Base-by-base conservation (phyloP, 2,329 filamentous ascomycete species). In the Botrytis galanthina region DNA sequence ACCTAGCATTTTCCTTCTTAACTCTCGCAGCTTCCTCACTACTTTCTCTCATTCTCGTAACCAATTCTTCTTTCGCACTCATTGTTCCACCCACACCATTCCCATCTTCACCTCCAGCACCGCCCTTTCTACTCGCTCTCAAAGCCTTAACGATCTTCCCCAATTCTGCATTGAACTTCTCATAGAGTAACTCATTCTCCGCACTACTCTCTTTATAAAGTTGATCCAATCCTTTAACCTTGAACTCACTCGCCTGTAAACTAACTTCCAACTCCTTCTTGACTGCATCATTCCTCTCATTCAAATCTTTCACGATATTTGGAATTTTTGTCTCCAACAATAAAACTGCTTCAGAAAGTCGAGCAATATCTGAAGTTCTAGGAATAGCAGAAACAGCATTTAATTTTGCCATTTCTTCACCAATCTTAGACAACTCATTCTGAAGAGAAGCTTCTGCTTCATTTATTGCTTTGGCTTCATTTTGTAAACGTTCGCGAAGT, bases 161-260 rank as follows among this genome's bases (percentile, higher is more conserved):
- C 66, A 98, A 84, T 83, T 98, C 95, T n/a, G 90, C 89, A 79
- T 98, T 97, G 85, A 98, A 97, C 75, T 91, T 91, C 77, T 95
- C 92, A 82, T 98, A 98, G 72, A 98, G 86, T 44, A 95, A 88
- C 83, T 98, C 95, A 78, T 98, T 98, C 84, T 98, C 95, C 0
- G 93, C 93, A 78, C 91, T 94, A 26, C 91, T 89, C 80, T 97
- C 94, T 76, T 93, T 92, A 84, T 97, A 97, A 70, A 97, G 85
- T 82, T 97, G 93, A 81, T 98, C 95, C 71, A 98, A 89, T 59
- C 92, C 92, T 78, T 91, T 92, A 74, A 91, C 91, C 78, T 96
- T 95, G 74, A 87, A 88, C 81, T 98, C 94, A 22, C 89, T 90
- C 2, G 93, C 90, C 78, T 89, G 87, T 22, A 97, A 85, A 1